phyloP scores from a whole-genome alignment of 805 yeast genomes.

The Brettanomyces bruxellensis region DNA sequence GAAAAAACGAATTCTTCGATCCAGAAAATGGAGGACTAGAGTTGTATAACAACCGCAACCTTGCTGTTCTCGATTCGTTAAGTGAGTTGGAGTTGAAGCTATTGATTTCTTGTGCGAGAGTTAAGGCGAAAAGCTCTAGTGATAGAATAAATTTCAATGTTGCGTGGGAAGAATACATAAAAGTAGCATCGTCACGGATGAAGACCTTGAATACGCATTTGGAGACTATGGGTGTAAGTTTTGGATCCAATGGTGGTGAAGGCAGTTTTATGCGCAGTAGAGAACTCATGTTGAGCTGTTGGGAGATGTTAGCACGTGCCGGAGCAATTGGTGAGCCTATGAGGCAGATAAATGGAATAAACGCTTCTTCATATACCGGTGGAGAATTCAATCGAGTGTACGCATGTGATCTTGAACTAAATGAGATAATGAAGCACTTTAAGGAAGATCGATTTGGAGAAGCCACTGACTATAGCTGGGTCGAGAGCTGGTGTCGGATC shows the following conservation, averaged over 20 bases:
- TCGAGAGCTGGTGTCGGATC: constrained; percentile 17
- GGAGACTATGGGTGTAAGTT: constrained; percentile 9
- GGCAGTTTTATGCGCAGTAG: constrained; percentile 3
- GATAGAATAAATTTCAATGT: constrained; percentile 66
- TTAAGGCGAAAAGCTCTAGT: constrained; percentile 46
- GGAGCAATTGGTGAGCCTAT: constrained; percentile 10
- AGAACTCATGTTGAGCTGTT: constrained; percentile 8
- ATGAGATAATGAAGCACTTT: constrained; percentile 32
- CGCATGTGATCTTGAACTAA: constrained; percentile 41
- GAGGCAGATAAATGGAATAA: constrained; percentile 16
- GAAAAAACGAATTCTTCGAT: constrained; percentile 1
- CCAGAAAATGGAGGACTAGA: constrained; percentile 1
- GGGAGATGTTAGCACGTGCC: constrained; percentile 10
- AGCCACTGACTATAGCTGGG: constrained; percentile 8
- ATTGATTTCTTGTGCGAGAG: constrained; percentile 68
- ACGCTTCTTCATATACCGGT: constrained; percentile 14
- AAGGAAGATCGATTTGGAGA: constrained; percentile 1
- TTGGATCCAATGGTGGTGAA: not conserved
- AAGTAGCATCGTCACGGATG: constrained; percentile 38
- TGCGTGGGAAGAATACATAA: constrained; percentile 66
- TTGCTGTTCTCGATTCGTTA: constrained; percentile 27
- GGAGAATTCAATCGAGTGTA: constrained; percentile 38
- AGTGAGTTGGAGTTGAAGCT: constrained; percentile 68
- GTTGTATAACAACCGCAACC: constrained; percentile 9
- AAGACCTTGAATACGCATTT: constrained; percentile 19